Percentiles rank a stretch among this genome's conserved stretches.
Evolutionary conservation across 148 eudicot species (phyloP).

Genomic region (Selenicereus undatus): DNA sequence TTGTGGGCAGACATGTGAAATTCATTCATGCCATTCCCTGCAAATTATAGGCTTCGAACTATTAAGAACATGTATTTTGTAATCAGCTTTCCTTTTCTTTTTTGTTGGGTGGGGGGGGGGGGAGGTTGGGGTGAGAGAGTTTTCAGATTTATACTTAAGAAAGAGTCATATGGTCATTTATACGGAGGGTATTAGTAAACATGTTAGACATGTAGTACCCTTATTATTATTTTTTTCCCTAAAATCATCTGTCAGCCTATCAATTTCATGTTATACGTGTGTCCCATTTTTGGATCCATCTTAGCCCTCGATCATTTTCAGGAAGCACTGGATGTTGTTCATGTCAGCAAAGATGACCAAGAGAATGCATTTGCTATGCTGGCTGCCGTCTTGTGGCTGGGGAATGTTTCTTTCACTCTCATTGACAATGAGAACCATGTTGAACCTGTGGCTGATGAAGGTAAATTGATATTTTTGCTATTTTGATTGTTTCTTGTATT

Average conservation of each 20-base stretch:
- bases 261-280: no score
- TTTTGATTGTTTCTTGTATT: background rate
- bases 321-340: slow-evolving; percentile 96
- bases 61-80: no score
- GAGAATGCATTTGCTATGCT: slow-evolving; percentile 85
- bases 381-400: slow-evolving; percentile 89
- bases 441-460: slow-evolving; percentile 76
- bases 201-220: no score
- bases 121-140: no score
- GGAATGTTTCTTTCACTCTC: slow-evolving; percentile 64
- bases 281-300: background rate
- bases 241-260: no score
- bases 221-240: no score
- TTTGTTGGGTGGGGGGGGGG: no score
- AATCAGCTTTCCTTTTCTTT: no score
- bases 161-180: no score
- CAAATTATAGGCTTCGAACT: no score
- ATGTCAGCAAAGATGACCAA: slow-evolving; percentile 83
- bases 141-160: no score
- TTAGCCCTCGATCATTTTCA: slow-evolving; percentile 23
- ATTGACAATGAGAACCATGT: slow-evolving; percentile 87
- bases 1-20: background rate
- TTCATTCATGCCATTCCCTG: background rate
- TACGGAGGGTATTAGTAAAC: no score
- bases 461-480: slow-evolving; percentile 24